Base-by-base conservation (phyloP, 2,329 filamentous ascomycete genomes). In the Phyllosticta citrichinensis region DNA sequence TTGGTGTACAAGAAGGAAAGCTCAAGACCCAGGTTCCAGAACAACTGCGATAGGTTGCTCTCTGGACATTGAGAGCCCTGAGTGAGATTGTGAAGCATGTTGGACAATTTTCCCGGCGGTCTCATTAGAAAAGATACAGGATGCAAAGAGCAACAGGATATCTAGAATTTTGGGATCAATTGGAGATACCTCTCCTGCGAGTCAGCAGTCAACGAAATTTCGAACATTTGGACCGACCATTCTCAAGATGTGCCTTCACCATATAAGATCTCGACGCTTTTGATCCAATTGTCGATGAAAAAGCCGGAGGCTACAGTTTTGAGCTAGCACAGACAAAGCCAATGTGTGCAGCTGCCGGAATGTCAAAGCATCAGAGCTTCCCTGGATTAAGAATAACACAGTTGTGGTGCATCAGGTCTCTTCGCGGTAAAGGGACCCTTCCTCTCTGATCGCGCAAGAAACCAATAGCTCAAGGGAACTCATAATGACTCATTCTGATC, bases 11-110 rank as follows among this genome's bases (percentile, higher is more conserved):
- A 66, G 77, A 80, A 62, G 82, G 81, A 4, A 77, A 77, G 62
- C 70, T 87, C 69, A 71, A 85, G 62, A 86, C 84, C n/a, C 77
- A 81, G 63, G 80, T 87, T 51, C 78, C 80, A 3, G 83, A 85
- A 71, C 84, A 86, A 75, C 82, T 80, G 65, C 65, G 68, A 61
- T 66, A n/a, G 22, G 22, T 22, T 22, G 22, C 22, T 22, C 3
- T 22, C 22, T 22, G n/a, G 17, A 47, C 40, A 1, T 19, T n/a
- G 14, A 8, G 3, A 1, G n/a, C 3, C 6, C n/a, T 47, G 14
- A n/a, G 14, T 17, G 40, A 3, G 14, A 47, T 6, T 47, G 40
- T 14, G n/a, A 19, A 47, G 40, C 17, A 47, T 47, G 40, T n/a
- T 17, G 14, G 17, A n/a, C 40, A 1, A 47, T 8, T 17, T 5